These are phyloP conservation scores for Trichoderma koningiopsis DNA, from an alignment of 2,329 filamentous ascomycete species.

Conservation along the genomic window DNA sequence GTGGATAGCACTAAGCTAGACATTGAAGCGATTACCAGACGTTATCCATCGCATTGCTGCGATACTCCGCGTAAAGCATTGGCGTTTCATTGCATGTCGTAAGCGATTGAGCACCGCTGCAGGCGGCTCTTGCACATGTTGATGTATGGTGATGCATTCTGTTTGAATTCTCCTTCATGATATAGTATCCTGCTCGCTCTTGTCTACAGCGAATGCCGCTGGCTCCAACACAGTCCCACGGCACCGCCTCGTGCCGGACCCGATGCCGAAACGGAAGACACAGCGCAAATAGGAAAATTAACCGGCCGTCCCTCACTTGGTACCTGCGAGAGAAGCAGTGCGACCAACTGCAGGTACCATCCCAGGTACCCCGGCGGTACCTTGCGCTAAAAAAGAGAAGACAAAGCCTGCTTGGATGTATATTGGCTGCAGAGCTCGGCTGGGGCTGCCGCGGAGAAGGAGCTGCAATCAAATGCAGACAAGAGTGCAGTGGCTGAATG, in stretches of 20 bases:
- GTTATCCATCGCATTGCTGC: too few relatives aligned
- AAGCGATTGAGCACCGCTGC: too few relatives aligned
- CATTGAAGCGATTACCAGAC: too few relatives aligned
- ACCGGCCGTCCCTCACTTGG: not conserved
- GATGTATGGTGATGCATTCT: not conserved
- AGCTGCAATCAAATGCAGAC: slow-evolving; percentile 6
- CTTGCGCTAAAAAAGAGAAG: not conserved
- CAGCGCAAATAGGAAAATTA: slow-evolving; percentile 20
- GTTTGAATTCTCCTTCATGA: not conserved
- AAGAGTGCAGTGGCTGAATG: not conserved
- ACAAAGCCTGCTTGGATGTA: not conserved
- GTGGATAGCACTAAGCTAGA: not conserved
- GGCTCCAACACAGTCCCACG: not conserved
- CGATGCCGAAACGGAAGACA: slow-evolving; percentile 3
- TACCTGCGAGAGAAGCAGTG: not conserved
- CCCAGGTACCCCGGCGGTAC: not conserved
- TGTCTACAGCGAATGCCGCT: not conserved
- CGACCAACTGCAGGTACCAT: not conserved
- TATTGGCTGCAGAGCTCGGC: slow-evolving; percentile 9
- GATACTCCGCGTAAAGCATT: not conserved
- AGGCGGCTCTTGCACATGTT: too few relatives aligned
- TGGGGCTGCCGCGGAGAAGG: slow-evolving; percentile 8
- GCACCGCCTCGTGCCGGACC: not conserved
- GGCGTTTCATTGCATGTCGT: not conserved
- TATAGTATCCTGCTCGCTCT: not conserved